Conservation (phyloP, 192 early-diverging fungal genomes). For the Rhizoclosmatium sp. region DNA sequence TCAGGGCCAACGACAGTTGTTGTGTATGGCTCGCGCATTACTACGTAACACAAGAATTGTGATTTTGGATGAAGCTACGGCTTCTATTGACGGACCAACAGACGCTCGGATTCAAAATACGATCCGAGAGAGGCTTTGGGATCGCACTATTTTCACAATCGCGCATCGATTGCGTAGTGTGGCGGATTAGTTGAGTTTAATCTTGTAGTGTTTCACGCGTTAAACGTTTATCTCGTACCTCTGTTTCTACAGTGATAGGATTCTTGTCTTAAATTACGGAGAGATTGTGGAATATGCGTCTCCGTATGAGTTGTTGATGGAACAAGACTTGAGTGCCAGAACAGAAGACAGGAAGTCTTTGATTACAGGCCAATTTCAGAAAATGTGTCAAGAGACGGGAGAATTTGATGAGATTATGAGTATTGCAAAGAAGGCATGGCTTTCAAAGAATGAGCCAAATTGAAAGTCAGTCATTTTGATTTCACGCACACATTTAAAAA, state of each 20-base stretch:
- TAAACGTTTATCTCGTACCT: neutral
- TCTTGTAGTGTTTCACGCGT: neutral
- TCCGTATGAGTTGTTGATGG: conserved; percentile 62
- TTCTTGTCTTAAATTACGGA: conserved; percentile 83
- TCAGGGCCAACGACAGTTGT: conserved; percentile 78
- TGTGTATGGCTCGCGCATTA: conserved; percentile 62
- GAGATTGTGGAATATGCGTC: conserved; percentile 69
- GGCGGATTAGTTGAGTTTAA: conserved; percentile 30
- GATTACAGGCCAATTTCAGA: conserved; percentile 41
- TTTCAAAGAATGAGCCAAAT: neutral
- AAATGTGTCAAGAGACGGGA: conserved; percentile 50
- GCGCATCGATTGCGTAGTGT: conserved; percentile 75
- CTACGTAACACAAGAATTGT: conserved; percentile 41
- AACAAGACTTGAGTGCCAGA: neutral
- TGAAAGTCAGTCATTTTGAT: no score
- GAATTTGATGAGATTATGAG: conserved; percentile 45
- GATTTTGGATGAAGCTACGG: conserved; percentile 76
- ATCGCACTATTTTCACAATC: conserved; percentile 83
- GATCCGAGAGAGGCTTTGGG: conserved; percentile 73
- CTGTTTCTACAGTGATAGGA: conserved; percentile 57
- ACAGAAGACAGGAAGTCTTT: conserved; percentile 4
- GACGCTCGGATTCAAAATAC: conserved; percentile 89
- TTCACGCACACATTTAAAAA: neutral
- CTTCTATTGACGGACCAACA: conserved; percentile 85
- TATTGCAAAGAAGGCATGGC: conserved; percentile 17